phyloP scores from a whole-genome alignment of 129 eudicot species.

The Escallonia herrerae region DNA sequence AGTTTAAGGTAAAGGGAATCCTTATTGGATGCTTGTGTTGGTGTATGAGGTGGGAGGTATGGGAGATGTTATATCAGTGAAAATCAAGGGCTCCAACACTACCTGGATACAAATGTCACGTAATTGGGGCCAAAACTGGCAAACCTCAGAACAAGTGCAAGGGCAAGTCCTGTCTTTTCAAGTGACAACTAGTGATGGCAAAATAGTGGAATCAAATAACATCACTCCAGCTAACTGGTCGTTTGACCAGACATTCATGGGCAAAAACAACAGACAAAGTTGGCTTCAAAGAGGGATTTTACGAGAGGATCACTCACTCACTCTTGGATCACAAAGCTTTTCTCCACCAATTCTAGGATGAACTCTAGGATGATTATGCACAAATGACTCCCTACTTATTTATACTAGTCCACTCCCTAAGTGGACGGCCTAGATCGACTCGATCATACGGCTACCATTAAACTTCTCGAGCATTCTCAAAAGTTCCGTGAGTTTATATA shows the following conservation, averaged over 20 bases:
- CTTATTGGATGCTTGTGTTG: constrained; percentile 13
- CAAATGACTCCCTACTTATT: no score
- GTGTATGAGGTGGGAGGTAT: constrained; percentile 23
- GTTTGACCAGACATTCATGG: constrained; percentile 13
- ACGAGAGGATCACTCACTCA: no score
- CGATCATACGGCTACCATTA: no score
- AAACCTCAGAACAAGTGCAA: not conserved
- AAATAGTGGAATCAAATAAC: constrained; percentile 6
- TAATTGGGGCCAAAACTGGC: constrained; percentile 30
- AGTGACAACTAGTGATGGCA: constrained; percentile 11
- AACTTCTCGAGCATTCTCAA: no score
- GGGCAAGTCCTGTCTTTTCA: constrained; percentile 10
- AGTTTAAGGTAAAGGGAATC: constrained; percentile 17
- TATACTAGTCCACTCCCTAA: no score
- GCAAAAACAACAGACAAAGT: not conserved
- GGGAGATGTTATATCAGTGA: constrained; percentile 11
- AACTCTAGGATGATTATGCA: no score
- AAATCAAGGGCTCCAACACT: constrained; percentile 17
- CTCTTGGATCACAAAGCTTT: no score
- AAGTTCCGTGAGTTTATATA: no score
- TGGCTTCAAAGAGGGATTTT: no score
- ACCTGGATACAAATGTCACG: constrained; percentile 17
- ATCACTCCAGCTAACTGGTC: constrained; percentile 11
- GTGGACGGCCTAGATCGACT: no score
- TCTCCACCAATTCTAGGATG: no score